Conservation (phyloP, 352 stramenopile genomes). For the Albugo laibachii region DNA sequence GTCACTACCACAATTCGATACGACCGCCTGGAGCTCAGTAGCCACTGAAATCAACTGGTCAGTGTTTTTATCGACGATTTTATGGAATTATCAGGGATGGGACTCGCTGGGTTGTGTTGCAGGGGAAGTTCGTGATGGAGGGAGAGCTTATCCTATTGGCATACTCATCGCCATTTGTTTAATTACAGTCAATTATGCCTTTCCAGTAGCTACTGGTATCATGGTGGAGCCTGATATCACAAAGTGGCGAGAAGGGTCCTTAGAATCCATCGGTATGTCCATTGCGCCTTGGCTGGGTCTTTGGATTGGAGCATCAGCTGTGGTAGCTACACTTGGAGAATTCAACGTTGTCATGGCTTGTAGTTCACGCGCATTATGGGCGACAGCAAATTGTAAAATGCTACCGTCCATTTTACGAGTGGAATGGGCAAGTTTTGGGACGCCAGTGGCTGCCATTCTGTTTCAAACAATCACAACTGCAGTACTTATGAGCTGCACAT, state of each 20-base stretch:
- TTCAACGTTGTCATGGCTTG: constrained; percentile 79
- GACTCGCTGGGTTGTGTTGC: constrained; percentile 72
- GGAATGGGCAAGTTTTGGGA: constrained; percentile 60
- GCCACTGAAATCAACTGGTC: constrained; percentile 60
- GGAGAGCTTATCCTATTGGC: constrained; percentile 59
- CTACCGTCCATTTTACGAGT: constrained; percentile 31
- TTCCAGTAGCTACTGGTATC: constrained; percentile 57
- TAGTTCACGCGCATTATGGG: constrained; percentile 60
- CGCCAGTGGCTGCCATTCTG: constrained; percentile 50
- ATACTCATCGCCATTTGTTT: constrained; percentile 64
- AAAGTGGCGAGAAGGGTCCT: constrained; percentile 44
- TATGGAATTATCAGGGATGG: constrained; percentile 80
- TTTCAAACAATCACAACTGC: constrained; percentile 56
- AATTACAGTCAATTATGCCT: constrained; percentile 73
- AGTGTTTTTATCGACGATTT: constrained; percentile 66
- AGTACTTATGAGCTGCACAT: constrained; percentile 73
- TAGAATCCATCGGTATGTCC: constrained; percentile 58
- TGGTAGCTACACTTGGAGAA: constrained; percentile 61
- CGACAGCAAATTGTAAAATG: constrained; percentile 72
- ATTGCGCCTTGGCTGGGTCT: constrained; percentile 54
- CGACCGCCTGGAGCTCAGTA: constrained; percentile 45
- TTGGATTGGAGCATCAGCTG: constrained; percentile 55
- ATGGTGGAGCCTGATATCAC: constrained; percentile 56
- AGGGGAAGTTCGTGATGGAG: constrained; percentile 64
- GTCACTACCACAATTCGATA: constrained; percentile 47